Evolutionary conservation across 306 rosid genomes (phyloP), one percentile per base, ranked within the genome.

Genomic region (Quercus rubra): DNA sequence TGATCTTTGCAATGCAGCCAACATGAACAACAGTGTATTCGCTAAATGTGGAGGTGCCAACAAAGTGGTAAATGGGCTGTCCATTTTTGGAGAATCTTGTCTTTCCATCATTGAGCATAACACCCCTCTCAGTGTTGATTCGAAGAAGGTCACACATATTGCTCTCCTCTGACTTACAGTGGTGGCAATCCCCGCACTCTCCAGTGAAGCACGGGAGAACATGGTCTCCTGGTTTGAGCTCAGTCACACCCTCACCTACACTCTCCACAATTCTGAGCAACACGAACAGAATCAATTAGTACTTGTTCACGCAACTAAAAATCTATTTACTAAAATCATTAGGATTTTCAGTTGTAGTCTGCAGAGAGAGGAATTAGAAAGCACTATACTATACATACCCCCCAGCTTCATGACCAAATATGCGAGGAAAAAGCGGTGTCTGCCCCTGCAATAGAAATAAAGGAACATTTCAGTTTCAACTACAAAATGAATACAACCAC

Each of bases 401-500:
- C 86, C 97, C 94, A 70, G 97, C 97, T 79, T 94, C 98, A 80
- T 94, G 98, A 76, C 98, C 98, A 68, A 91, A 90, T 72, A 94
- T 92, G 74, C 97, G 97, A 85, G 98, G 97, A 75, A 94, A 94
- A 57, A 94, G 12, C 7, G 97, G 97, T 23, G 90, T 80, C 73
- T 92, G 97, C 59, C 97, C 97, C 97, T 94, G 90, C 55, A 86
- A 86, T 56, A 71, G 19, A 64, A 56, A 23, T 23, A 23, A 23
- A 17, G 38, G 5, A 27, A 27, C 74, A 43, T 17, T 43, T 31
- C 49, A n/a, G 52, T 77, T 74, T 74, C 71, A 75, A 73, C 55
- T 43, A 62, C 52, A 73, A 35, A 6, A 1, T 21, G 23, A 13
- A 49, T 49, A 49, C 14, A 49, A 41, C 11, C 1, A 7, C 46